phyloP scores from a whole-genome alignment of 768 basidiomycete species.

The Leccinum broughii region DNA sequence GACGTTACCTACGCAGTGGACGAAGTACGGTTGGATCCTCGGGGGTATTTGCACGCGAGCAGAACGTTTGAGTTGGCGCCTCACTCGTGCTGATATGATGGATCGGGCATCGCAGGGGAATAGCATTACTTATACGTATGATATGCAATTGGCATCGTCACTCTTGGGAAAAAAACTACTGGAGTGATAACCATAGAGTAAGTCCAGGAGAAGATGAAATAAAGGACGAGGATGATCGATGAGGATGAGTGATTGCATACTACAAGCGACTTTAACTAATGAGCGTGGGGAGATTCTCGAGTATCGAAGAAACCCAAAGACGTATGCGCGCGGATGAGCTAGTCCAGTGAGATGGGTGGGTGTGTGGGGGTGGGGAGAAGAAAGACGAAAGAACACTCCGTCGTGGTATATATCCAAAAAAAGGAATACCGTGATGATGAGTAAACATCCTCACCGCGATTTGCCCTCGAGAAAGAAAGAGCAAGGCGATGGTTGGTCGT shows the following conservation, averaged over 20 bases:
- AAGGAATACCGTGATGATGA: slow-evolving; percentile 26
- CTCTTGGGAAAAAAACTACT: slow-evolving; percentile 19
- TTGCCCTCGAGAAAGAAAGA: neutral
- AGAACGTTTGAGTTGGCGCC: slow-evolving; percentile 17
- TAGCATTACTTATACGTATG: slow-evolving; percentile 14
- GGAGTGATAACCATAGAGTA: slow-evolving; percentile 23
- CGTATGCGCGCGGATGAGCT: slow-evolving; percentile 13
- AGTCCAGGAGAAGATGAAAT: slow-evolving; percentile 10
- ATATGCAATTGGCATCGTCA: slow-evolving; percentile 17
- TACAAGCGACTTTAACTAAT: slow-evolving; percentile 27
- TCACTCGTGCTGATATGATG: slow-evolving; percentile 1
- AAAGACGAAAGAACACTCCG: slow-evolving; percentile 20
- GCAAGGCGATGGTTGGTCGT: slow-evolving; percentile 15
- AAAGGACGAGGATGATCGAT: neutral
- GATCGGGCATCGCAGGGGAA: neutral
- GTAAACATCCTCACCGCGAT: slow-evolving; percentile 18
- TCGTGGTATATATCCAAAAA: slow-evolving; percentile 21
- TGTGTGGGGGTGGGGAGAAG: slow-evolving; percentile 8
- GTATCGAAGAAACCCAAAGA: slow-evolving; percentile 11
- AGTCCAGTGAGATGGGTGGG: slow-evolving; percentile 17
- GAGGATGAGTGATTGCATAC: slow-evolving; percentile 23
- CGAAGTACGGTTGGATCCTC: slow-evolving; percentile 53
- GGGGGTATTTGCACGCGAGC: slow-evolving; percentile 31
- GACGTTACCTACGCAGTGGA: slow-evolving; percentile 53
- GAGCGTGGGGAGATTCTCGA: slow-evolving; percentile 18